Percentiles rank a stretch among this genome's conserved stretches.
Conservation (phyloP, 345 rosid species). For the Aethionema arabicum region DNA sequence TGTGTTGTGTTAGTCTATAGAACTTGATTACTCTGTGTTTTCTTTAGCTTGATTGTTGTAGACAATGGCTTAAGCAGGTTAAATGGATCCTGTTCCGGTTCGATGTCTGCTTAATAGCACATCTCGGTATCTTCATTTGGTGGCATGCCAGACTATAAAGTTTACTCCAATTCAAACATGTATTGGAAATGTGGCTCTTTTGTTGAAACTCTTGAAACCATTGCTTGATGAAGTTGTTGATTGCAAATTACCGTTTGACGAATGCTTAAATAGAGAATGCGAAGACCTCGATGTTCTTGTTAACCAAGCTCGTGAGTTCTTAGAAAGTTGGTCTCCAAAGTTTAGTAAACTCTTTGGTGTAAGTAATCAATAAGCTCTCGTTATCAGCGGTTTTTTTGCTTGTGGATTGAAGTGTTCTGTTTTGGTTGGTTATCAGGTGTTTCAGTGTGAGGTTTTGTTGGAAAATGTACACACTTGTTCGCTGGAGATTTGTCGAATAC, state of each 20-base stretch:
- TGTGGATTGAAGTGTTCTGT: background rate
- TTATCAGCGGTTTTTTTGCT: background rate
- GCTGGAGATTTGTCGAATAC: conserved; percentile 56
- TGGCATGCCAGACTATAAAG: conserved; percentile 70
- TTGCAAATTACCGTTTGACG: conserved; percentile 50
- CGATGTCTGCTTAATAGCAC: conserved; percentile 78
- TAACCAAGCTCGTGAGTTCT: conserved; percentile 71
- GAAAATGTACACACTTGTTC: conserved; percentile 59
- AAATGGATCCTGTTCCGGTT: conserved; percentile 62
- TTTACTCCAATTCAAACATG: conserved; percentile 53
- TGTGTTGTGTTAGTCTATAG: conserved; percentile 4
- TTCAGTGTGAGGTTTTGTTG: conserved; percentile 51
- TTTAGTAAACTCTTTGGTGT: conserved; percentile 81
- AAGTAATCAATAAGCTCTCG: conserved; percentile 34
- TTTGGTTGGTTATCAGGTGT: conserved; percentile 47
- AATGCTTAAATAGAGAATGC: conserved; percentile 52
- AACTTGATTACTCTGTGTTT: conserved; percentile 17
- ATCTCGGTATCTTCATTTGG: conserved; percentile 81
- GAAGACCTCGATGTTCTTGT: conserved; percentile 71
- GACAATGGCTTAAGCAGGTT: conserved; percentile 36
- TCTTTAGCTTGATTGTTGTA: conserved; percentile 15
- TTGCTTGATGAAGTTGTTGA: conserved; percentile 77
- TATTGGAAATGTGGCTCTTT: conserved; percentile 50
- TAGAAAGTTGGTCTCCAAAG: conserved; percentile 74
- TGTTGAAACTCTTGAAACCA: conserved; percentile 72